These are phyloP conservation scores for Pinus taeda DNA, from an alignment of 75 land plant genomes.

Conservation along the genomic window DNA sequence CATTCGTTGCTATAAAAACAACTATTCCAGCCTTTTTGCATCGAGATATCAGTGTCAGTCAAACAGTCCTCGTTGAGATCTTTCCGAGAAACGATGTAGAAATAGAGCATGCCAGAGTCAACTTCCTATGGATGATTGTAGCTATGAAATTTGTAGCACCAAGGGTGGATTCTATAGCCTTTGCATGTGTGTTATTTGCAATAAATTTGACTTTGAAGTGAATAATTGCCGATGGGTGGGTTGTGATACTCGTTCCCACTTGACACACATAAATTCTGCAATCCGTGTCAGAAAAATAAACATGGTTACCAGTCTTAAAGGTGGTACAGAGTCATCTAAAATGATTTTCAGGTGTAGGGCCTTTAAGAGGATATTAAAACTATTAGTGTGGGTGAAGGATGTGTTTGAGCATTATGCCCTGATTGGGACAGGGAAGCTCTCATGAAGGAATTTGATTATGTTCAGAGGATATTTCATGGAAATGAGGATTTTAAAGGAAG, in stretches of 20 bases:
- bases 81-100: slow-evolving; percentile 76
- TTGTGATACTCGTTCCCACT: slow-evolving; percentile 91
- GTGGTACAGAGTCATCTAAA: slow-evolving; percentile 41
- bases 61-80: slow-evolving; percentile 75
- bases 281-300: slow-evolving; percentile 70
- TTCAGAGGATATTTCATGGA: too few relatives aligned
- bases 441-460: too few relatives aligned
- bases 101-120: slow-evolving; percentile 80
- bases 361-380: slow-evolving; percentile 82
- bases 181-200: slow-evolving; percentile 94
- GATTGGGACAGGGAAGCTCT: too few relatives aligned
- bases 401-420: too few relatives aligned
- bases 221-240: slow-evolving; percentile 95
- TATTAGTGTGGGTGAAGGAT: too few relatives aligned
- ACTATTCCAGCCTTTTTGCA: slow-evolving; percentile 92
- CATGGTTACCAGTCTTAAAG: slow-evolving; percentile 53
- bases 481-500: too few relatives aligned
- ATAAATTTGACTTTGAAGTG: slow-evolving; percentile 93
- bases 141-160: slow-evolving; percentile 74
- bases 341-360: slow-evolving; percentile 90
- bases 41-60: slow-evolving; percentile 76
- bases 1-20: slow-evolving; percentile 84
- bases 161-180: slow-evolving; percentile 89
- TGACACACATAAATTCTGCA: slow-evolving; percentile 97
- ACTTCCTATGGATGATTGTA: slow-evolving; percentile 85